Conservation (phyloP, 2,329 filamentous ascomycete species). For the Colletotrichum euphorbiae region DNA sequence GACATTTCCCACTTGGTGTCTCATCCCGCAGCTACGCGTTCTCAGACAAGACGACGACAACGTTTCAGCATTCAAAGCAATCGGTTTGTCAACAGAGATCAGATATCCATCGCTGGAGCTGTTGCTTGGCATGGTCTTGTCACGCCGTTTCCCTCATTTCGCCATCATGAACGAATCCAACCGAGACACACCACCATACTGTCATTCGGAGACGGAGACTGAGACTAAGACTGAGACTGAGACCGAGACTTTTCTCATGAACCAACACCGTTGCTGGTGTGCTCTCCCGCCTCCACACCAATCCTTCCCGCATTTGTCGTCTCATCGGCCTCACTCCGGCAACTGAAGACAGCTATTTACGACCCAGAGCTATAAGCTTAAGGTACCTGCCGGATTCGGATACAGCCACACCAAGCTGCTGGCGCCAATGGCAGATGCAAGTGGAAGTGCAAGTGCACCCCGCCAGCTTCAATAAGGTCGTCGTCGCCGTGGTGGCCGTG, state of each 20-base stretch:
- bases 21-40: slow-evolving; percentile 16
- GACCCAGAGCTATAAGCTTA: slow-evolving; percentile 11
- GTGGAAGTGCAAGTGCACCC: slow-evolving; percentile 26
- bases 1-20: slow-evolving; percentile 22
- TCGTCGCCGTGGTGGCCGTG: background rate
- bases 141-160: slow-evolving; percentile 25
- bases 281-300: slow-evolving; percentile 23
- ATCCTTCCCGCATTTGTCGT: background rate
- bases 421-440: background rate
- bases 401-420: slow-evolving; percentile 16
- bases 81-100: slow-evolving; percentile 18
- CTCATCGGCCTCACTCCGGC: slow-evolving; percentile 15
- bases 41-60: background rate
- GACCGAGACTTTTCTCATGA: background rate
- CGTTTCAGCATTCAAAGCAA: background rate
- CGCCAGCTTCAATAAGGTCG: slow-evolving; percentile 28
- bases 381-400: slow-evolving; percentile 12
- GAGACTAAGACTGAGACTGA: background rate
- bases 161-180: slow-evolving; percentile 30
- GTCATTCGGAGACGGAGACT: background rate
- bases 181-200: slow-evolving; percentile 19
- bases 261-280: slow-evolving; percentile 33
- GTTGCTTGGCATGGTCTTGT: slow-evolving; percentile 27
- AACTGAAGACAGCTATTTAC: slow-evolving; percentile 24
- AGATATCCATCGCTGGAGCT: background rate